Evolutionary conservation across 352 stramenopile species (phyloP), one percentile per base, ranked within the genome.

Genomic region (Phytophthora palmivora): DNA sequence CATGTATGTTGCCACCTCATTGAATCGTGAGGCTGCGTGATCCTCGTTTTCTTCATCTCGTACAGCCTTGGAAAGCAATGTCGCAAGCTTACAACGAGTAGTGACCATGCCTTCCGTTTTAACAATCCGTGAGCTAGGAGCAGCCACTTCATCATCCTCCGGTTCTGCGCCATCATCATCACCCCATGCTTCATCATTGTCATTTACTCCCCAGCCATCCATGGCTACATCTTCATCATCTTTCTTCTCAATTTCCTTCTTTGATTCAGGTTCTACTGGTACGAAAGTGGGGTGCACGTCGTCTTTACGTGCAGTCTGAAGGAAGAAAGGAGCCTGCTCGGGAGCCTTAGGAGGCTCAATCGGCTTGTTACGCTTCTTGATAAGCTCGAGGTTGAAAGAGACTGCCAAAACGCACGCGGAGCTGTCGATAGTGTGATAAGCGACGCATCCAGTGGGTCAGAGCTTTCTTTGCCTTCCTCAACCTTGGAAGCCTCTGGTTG

Each of bases 361-460:
- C 7, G 96, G 95, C 66, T 98, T 98, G 78, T 99, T 99, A 21
- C 96, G 81, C 70, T 98, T 89, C 67, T 98, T 98, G 56, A 99
- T 97, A 30, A 98, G 74, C 62, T 98, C 95, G 36, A 98, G 78
- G 42, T 97, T 83, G 67, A 97, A 96, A 98, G 72, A 39, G 89
- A 92, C 47, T 94, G 79, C 92, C 92, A 98, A 46, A 97, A 92
- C 6, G 83, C 88, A 48, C 88, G 83, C 8, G 92, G 90, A 7
- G 76, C 79, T 3, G 68, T 90, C 24, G 88, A 95, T 8, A 96
- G 70, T 44, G 78, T 91, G 44, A 96, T 92, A 18, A 94, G 46
- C 28, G 73, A 82, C 15, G 59, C 65, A 53, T 87, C 84, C 4
- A 92, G 60, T n/a, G 80, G 80, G 9, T 82, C 72, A 0, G 84